phyloP scores from a whole-genome alignment of 805 yeast genomes.

The Yamadazyma scolyti region DNA sequence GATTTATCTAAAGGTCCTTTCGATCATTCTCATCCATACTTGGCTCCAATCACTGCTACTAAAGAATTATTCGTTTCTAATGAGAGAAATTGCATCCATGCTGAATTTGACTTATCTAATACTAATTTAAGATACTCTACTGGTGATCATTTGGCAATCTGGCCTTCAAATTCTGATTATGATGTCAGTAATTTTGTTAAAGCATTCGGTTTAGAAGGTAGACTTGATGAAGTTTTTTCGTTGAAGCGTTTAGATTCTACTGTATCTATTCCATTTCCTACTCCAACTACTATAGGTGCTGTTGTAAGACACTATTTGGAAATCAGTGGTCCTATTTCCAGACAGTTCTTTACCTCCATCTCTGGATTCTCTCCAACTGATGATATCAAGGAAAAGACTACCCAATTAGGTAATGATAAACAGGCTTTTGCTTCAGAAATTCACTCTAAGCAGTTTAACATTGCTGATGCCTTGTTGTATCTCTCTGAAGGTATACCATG shows the following conservation, averaged over 20 bases:
- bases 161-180: slow-evolving; percentile 87
- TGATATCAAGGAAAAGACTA: slow-evolving; percentile 46
- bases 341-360: slow-evolving; percentile 73
- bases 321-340: slow-evolving; percentile 88
- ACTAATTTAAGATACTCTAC: slow-evolving; percentile 82
- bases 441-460: slow-evolving; percentile 56
- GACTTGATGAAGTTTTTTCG: slow-evolving; percentile 53
- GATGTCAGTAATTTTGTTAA: slow-evolving; percentile 63
- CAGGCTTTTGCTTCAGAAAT: slow-evolving; percentile 63
- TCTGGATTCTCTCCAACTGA: slow-evolving; percentile 79
- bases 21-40: slow-evolving; percentile 75
- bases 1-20: slow-evolving; percentile 65
- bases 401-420: slow-evolving; percentile 63
- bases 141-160: slow-evolving; percentile 93
- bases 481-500: slow-evolving; percentile 68
- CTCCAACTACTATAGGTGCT: slow-evolving; percentile 87
- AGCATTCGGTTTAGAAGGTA: slow-evolving; percentile 57
- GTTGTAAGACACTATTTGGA: slow-evolving; percentile 84
- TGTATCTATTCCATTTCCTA: slow-evolving; percentile 58
- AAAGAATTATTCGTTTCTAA: slow-evolving; percentile 67
- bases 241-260: slow-evolving; percentile 72
- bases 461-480: slow-evolving; percentile 67
- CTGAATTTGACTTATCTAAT: slow-evolving; percentile 77
- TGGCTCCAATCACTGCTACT: slow-evolving; percentile 61
- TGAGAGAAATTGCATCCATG: slow-evolving; percentile 80